Base-by-base conservation (phyloP, 306 rosid species). In the Vigna mungo region DNA sequence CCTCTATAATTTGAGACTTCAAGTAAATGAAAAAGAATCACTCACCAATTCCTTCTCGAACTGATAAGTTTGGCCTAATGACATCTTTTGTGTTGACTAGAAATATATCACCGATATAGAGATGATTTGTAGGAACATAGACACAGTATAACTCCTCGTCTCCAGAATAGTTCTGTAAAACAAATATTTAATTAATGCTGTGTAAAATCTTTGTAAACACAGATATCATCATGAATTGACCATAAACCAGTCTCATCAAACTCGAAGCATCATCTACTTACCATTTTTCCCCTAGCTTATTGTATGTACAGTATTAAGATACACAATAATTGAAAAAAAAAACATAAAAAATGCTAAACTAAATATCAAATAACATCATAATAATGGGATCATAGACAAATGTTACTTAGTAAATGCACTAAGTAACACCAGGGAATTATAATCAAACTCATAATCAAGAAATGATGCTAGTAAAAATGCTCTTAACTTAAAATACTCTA, bases 21-120 rank as follows among this genome's bases (percentile, higher is more conserved):
- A 7, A 49, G 56, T 62, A 76, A 59, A 39, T 58, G 11, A 17
- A 34, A 65, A 62, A 70, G 78, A 74, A 59, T 52, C 18, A 84
- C 97, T 89, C 56, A 90, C 97, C 97, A 61, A 93, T 93, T 82
- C 97, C 97, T 88, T 93, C 97, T 60, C 97, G 93, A 68, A 93
- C 94, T 0, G 97, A 93, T 75, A 93, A 80, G 81, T 90, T 93
- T 30, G 97, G 97, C 73, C 97, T 87, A 64, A 89, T 88, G 62
- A 93, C 93, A 85, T 93, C 97, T 59, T 89, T 86, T 54, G 91
- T 69, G 78, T 85, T 89, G 70, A 90, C 89, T 53, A 93, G 87
- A 81, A 93, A 90, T 60, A 93, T 87, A 85, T 93, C 97, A 58
- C 97, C 97, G 18, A 93, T 90, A 83, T 93, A 93, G 46, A 93